Evolutionary conservation across 768 basidiomycete genomes (phyloP).

Genomic region (Serendipita indica): DNA sequence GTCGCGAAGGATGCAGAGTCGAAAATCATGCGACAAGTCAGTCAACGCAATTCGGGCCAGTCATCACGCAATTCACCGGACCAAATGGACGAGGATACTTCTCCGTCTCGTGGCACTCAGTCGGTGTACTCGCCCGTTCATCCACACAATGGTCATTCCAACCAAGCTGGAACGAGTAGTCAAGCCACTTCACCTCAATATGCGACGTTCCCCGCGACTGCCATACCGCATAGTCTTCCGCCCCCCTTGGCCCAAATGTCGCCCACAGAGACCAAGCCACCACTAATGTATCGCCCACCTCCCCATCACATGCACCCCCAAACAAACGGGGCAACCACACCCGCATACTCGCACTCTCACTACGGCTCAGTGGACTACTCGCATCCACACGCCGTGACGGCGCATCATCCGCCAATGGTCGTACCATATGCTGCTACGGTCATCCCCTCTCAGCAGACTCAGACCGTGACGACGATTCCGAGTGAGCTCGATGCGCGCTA

Average conservation of each 20-base stretch:
- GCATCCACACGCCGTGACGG: not conserved
- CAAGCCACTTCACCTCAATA: not conserved
- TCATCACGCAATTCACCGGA: not conserved
- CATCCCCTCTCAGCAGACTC: not conserved
- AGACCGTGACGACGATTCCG: not conserved
- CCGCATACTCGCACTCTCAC: not conserved
- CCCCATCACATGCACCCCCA: not conserved
- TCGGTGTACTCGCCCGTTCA: not conserved
- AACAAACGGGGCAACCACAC: not conserved
- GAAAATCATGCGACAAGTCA: not conserved
- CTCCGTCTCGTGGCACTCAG: not conserved
- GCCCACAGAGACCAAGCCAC: constrained; percentile 5
- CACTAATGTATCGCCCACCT: not conserved
- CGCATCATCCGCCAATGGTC: not conserved
- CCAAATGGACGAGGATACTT: not conserved
- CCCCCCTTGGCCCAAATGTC: not conserved
- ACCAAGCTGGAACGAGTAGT: not conserved
- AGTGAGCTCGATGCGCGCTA: constrained; percentile 3
- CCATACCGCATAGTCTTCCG: not conserved
- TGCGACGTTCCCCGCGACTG: not conserved
- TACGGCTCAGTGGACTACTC: constrained; percentile 1
- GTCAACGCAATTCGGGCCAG: not conserved
- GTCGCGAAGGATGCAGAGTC: constrained; percentile 37
- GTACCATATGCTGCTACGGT: not conserved
- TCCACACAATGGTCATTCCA: not conserved